phyloP scores from a whole-genome alignment of 306 rosid genomes.

The Rosa lucieae region DNA sequence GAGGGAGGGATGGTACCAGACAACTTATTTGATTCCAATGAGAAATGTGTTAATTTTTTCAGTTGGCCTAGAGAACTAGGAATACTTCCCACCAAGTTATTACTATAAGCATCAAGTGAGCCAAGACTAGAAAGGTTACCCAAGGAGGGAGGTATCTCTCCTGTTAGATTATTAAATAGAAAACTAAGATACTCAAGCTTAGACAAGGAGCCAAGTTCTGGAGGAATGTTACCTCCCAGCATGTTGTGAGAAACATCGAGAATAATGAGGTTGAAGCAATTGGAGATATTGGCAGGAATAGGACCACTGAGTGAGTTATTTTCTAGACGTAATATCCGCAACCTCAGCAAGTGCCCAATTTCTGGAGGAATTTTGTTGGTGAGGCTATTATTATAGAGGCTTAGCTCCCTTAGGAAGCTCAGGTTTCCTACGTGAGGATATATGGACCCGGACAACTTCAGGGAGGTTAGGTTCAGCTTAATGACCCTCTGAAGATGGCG shows the following conservation, averaged over 20 bases:
- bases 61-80: slow-evolving; percentile 11
- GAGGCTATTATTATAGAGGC: slow-evolving; percentile 25
- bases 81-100: slow-evolving; percentile 19
- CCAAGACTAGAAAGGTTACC: slow-evolving; percentile 21
- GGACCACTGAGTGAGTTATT: background rate
- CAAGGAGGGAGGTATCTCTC: slow-evolving; percentile 18
- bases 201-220: background rate
- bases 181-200: background rate
- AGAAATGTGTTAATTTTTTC: background rate
- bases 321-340: background rate
- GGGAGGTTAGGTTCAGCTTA: background rate
- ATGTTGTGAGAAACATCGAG: background rate
- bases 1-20: slow-evolving; percentile 28
- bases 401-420: slow-evolving; percentile 28
- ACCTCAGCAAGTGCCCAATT: slow-evolving; percentile 24
- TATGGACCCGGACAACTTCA: background rate
- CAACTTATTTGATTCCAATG: background rate
- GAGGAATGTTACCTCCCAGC: slow-evolving; percentile 20
- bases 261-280: background rate
- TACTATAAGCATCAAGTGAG: fast-evolving
- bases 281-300: background rate
- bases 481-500: background rate
- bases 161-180: background rate
- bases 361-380: slow-evolving; percentile 37
- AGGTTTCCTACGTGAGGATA: slow-evolving; percentile 39